Base-by-base conservation (phyloP, 139 green algal species). In the Haematococcus lacustris region DNA sequence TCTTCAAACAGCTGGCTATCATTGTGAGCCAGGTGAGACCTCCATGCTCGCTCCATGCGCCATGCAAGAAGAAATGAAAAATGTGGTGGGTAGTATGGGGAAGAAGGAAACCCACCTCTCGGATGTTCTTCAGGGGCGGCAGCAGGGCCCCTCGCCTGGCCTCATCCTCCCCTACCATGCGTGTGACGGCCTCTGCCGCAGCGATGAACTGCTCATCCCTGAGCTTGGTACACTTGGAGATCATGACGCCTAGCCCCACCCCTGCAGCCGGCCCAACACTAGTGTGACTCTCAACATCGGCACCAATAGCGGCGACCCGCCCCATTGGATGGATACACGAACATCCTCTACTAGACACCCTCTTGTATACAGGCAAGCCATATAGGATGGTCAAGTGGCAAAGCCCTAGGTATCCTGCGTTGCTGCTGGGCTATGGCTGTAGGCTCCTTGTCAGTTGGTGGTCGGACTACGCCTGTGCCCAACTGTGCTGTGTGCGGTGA, bases 191-290 rank as follows among this genome's bases (percentile, higher is more conserved):
- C 73, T 93, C 83, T 0, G 86, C 90, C 7, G 89, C 89, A 0
- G 89, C 84, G 38, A 96, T 83, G 71, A 94, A 88, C 81, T 94
- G 91, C 65, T 97, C 92, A 60, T 95, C 88, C 1, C 88, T 71
- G 41, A 96, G 81, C 50, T 88, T 87, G 28, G 84, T 94, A 73
- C 79, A 83, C 47, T 86, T 72, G 1, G 51, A 65, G 32, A 83
- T 78, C 28, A 85, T 71, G 0, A 65, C 69, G 33, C 82, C 82
- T 60, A 88, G 64, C 1, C 70, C 78, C 17, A 84, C 66, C 32
- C 77, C 71, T 76, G 59, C 51, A 21, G n/a, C n/a, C n/a, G n/a
- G n/a, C n/a, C n/a, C n/a, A n/a, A n/a, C n/a, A n/a, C n/a, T n/a
- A n/a, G n/a, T n/a, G n/a, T n/a, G n/a, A n/a, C n/a, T n/a, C n/a